Percentiles rank a stretch among this genome's conserved stretches.
phyloP scores from a whole-genome alignment of 148 eudicot species.

The Pouteria glomerata region DNA sequence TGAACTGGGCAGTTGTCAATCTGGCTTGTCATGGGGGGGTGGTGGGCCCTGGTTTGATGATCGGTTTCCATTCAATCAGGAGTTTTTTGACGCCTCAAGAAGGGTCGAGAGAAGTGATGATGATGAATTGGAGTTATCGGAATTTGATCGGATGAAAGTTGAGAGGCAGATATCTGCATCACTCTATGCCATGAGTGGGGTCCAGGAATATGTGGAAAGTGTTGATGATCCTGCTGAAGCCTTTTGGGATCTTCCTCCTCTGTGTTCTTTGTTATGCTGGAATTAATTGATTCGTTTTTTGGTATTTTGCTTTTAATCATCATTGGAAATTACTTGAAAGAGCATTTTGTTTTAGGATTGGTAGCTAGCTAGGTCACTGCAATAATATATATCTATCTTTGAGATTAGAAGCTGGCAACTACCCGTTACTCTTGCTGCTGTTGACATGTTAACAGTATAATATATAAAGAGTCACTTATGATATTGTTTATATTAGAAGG shows the following conservation, averaged over 20 bases:
- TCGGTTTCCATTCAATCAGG: conserved; percentile 18
- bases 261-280: conserved; percentile 35
- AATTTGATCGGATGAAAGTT: conserved; percentile 52
- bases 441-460: too few species aligned
- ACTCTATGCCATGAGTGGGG: conserved; percentile 39
- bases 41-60: conserved; percentile 24
- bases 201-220: conserved; percentile 52
- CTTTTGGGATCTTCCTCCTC: conserved; percentile 75
- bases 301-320: too few species aligned
- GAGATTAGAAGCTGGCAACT: too few species aligned
- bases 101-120: neutral
- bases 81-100: neutral
- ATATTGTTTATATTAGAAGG: too few species aligned
- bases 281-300: neutral
- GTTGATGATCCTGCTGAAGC: conserved; percentile 51
- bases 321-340: too few species aligned
- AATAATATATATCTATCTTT: too few species aligned
- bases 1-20: conserved; percentile 24
- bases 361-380: too few species aligned
- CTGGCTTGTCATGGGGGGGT: conserved; percentile 28
- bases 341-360: too few species aligned
- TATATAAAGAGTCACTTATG: too few species aligned
- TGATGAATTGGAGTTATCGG: conserved; percentile 28
- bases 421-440: too few species aligned
- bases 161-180: conserved; percentile 60